phyloP scores from a whole-genome alignment of 257 asterid genomes.

The Solanum corneliomulleri region DNA sequence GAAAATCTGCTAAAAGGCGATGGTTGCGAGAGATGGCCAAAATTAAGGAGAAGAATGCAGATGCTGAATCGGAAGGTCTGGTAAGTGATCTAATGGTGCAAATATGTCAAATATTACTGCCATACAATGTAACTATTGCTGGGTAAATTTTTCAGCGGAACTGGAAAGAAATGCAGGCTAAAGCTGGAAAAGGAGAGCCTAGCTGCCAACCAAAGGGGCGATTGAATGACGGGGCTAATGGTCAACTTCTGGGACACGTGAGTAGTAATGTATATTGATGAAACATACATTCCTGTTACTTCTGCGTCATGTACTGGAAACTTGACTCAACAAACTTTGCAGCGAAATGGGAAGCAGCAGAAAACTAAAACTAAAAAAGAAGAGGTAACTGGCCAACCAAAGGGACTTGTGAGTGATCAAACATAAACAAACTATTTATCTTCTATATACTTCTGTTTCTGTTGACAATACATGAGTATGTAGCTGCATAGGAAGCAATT shows the following conservation, averaged over 20 bases:
- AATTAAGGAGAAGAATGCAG: conserved; percentile 46
- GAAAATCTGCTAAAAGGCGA: conserved; percentile 47
- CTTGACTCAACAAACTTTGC: conserved; percentile 15
- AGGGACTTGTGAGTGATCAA: conserved; percentile 29
- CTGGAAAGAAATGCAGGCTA: conserved; percentile 59
- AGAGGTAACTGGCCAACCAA: conserved; percentile 20
- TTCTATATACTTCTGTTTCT: not conserved
- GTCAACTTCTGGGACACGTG: not conserved
- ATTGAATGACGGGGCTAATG: conserved; percentile 14
- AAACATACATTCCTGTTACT: not conserved
- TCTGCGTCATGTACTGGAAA: conserved; percentile 1
- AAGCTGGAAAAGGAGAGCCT: conserved; percentile 28
- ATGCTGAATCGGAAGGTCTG: conserved; percentile 52
- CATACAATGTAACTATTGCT: not conserved
- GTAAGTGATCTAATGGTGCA: conserved; percentile 26
- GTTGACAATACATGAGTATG: conserved; percentile 5
- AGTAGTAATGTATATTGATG: conserved; percentile 1
- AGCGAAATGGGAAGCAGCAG: conserved; percentile 65
- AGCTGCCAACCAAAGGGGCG: conserved; percentile 21
- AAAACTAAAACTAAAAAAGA: conserved; percentile 34
- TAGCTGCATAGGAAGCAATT: conserved; percentile 67
- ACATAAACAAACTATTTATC: not conserved
- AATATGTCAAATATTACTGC: not conserved
- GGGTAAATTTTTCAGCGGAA: conserved; percentile 41
- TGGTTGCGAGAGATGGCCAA: conserved; percentile 77